These are phyloP conservation scores for Penicillium sp. DNA, from an alignment of 2,329 filamentous ascomycete species.

Conservation along the genomic window DNA sequence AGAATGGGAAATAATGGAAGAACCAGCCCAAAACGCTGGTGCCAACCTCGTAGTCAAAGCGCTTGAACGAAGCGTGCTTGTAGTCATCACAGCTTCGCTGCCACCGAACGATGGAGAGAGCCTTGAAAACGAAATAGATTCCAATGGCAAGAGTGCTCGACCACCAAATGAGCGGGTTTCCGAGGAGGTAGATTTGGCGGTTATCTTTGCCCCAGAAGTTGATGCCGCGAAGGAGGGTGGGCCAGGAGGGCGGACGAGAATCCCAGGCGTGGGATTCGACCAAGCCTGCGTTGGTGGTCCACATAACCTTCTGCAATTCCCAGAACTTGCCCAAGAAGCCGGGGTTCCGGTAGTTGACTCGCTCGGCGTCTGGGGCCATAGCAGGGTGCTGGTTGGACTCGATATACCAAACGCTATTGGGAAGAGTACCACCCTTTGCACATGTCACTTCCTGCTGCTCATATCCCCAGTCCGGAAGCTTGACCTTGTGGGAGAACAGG, in stretches of 20 bases:
- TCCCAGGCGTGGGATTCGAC: slow-evolving; percentile 98
- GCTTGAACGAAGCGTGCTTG: slow-evolving; percentile 76
- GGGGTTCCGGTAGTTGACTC: slow-evolving; percentile 91
- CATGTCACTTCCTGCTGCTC: slow-evolving; percentile 99
- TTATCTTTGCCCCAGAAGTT: slow-evolving; percentile 98
- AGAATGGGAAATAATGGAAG: slow-evolving; percentile 99
- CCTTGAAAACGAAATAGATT: slow-evolving; percentile 82
- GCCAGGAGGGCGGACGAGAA: slow-evolving; percentile 90
- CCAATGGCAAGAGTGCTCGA: slow-evolving; percentile 74
- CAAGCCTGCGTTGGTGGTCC: slow-evolving; percentile 94
- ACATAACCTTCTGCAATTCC: slow-evolving; percentile 98
- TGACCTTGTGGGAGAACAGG: slow-evolving; percentile 98
- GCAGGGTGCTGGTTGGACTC: slow-evolving; percentile 84
- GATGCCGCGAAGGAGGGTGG: slow-evolving; percentile 86
- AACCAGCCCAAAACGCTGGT: slow-evolving; percentile 89
- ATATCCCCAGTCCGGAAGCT: slow-evolving; percentile 95
- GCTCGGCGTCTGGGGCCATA: slow-evolving; percentile 73
- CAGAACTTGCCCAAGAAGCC: slow-evolving; percentile 98
- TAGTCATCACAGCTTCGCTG: slow-evolving; percentile 92
- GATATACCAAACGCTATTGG: slow-evolving; percentile 96
- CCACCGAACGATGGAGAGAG: slow-evolving; percentile 82
- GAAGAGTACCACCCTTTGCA: slow-evolving; percentile 82
- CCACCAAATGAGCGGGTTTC: slow-evolving; percentile 96
- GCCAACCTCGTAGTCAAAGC: slow-evolving; percentile 96
- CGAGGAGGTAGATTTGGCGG: slow-evolving; percentile 93